A percentile compares a stretch with the other conserved stretches of the same genome.
Evolutionary conservation across 2,329 filamentous ascomycete genomes (phyloP).

Genomic region (Penicillium psychrosexuale): DNA sequence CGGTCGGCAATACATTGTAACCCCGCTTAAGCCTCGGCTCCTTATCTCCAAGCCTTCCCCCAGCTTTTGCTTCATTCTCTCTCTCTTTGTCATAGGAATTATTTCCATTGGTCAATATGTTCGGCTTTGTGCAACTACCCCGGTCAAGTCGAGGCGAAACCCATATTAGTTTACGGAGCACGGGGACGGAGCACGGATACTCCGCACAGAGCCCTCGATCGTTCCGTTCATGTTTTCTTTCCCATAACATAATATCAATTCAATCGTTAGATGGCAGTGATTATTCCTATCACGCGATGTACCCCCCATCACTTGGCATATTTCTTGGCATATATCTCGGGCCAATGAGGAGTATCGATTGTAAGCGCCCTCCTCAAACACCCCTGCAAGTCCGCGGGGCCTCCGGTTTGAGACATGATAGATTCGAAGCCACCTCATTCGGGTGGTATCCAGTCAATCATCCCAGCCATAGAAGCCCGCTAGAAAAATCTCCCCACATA

Average conservation of each 20-base stretch:
- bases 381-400: conserved; percentile 1
- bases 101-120: background rate
- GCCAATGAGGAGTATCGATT: background rate
- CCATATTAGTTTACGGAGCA: background rate
- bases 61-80: background rate
- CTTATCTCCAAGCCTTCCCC: background rate
- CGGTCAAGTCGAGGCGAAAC: background rate
- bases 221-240: background rate
- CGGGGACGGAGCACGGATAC: background rate
- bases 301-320: background rate
- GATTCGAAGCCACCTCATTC: background rate
- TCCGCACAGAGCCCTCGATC: background rate
- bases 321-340: background rate
- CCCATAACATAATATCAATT: background rate
- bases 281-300: background rate
- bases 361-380: background rate
- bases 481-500: background rate
- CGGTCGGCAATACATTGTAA: background rate
- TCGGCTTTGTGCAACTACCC: background rate
- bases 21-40: background rate
- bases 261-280: background rate
- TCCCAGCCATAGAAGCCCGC: background rate
- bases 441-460: background rate
- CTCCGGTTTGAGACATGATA: conserved; percentile 1
- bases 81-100: background rate